Evolutionary conservation across 1,284 basidiomycete species (phyloP).

Genomic region (Xerocomus cyaneibrunnescens): DNA sequence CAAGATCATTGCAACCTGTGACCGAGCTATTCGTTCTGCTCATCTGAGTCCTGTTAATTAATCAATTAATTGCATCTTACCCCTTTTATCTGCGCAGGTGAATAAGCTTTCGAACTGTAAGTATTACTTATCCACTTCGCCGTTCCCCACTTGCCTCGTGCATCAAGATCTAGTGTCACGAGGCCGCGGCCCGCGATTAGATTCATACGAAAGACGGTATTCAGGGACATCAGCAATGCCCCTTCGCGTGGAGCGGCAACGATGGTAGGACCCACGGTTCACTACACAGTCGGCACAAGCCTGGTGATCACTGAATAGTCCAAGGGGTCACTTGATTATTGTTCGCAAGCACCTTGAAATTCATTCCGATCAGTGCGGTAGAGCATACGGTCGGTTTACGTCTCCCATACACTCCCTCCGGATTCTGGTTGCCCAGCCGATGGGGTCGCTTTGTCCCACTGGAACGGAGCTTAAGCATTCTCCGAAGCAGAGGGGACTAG

Average conservation of each 20-base stretch:
- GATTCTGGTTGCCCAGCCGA: conserved; percentile 3
- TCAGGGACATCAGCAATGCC: not conserved
- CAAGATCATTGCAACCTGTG: not conserved
- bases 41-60: conserved; percentile 3
- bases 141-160: conserved; percentile 9
- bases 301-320: not conserved
- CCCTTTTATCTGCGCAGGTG: conserved; percentile 3
- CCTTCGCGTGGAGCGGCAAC: conserved; percentile 1
- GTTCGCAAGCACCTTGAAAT: not conserved
- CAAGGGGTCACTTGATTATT: not conserved
- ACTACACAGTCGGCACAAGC: not conserved
- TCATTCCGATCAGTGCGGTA: conserved; percentile 4
- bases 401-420: not conserved
- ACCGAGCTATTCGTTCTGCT: not conserved
- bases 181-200: conserved; percentile 23
- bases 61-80: not conserved
- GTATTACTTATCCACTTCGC: conserved; percentile 8
- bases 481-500: not conserved
- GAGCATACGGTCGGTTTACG: conserved; percentile 7
- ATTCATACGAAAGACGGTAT: not conserved
- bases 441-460: conserved; percentile 5
- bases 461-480: conserved; percentile 14
- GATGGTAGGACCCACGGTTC: not conserved
- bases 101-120: conserved; percentile 21
- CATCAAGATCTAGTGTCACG: conserved; percentile 6